These are phyloP conservation scores for Trapa incisa DNA, from an alignment of 345 rosid genomes.

Conservation along the genomic window DNA sequence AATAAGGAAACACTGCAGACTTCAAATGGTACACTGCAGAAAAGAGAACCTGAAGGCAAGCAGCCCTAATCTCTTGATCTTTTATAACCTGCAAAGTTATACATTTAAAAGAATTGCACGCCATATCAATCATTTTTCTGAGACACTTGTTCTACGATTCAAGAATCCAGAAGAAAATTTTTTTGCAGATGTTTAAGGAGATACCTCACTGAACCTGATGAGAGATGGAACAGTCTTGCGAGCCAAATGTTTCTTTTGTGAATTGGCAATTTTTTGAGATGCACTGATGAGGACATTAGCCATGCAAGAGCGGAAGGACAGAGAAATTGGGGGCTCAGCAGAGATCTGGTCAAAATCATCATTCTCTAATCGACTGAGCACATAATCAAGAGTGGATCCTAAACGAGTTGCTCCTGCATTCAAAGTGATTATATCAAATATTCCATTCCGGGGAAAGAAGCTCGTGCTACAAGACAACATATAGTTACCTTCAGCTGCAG, in stretches of 20 bases:
- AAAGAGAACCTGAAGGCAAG: constrained; percentile 73
- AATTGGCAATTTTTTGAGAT: constrained; percentile 58
- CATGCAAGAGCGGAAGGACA: constrained; percentile 69
- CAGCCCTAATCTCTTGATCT: constrained; percentile 48
- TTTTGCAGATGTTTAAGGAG: neutral
- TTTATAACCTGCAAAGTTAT: constrained; percentile 27
- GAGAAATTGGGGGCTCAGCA: constrained; percentile 18
- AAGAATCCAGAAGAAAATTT: constrained; percentile 1
- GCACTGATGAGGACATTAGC: constrained; percentile 80
- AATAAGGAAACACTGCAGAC: constrained; percentile 57
- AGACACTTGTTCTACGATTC: neutral
- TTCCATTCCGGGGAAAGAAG: neutral
- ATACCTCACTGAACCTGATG: constrained; percentile 48
- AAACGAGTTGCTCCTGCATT: constrained; percentile 30
- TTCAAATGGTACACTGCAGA: constrained; percentile 79
- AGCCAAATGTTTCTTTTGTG: constrained; percentile 46
- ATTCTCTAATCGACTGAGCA: constrained; percentile 31
- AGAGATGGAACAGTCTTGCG: constrained; percentile 40
- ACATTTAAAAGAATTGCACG: neutral
- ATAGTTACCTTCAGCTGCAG: constrained; percentile 16
- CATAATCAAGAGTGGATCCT: constrained; percentile 31
- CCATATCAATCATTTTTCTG: neutral
- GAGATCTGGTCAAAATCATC: constrained; percentile 22
- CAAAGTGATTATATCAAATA: constrained; percentile 4
- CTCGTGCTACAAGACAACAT: constrained; percentile 18